Base-by-base conservation (phyloP, 2,329 filamentous ascomycete species). In the Cladophialophora carrionii region DNA sequence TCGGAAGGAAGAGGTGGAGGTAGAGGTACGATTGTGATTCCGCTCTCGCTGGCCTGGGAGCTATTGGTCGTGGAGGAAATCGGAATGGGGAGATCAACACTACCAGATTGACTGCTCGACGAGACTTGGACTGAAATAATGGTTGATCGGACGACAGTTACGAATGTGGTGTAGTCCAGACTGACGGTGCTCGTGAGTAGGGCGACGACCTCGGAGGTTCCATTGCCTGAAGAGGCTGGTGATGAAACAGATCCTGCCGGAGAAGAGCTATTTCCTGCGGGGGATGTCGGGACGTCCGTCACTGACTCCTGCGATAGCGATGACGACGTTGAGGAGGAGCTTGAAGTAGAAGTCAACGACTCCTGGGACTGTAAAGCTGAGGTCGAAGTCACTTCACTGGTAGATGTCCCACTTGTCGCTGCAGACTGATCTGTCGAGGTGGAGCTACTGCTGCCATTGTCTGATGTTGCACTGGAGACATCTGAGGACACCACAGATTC, bases 131-230 rank as follows among this genome's bases (percentile, higher is more conserved):
- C 43, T n/a, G 57, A 54, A 14, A 53, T 55, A 34, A 64, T 60
- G 4, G 62, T 64, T 7, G 62, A 59, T 10, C 51, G 34, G 4
- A 64, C 31, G 31, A 64, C 62, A n/a, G 62, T 64, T 8, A 60
- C 29, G 49, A 64, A 64, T 20, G 62, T 64, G 9, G 56, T 55
- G 14, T 51, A 59, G 17, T 37, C 43, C n/a, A 46, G 49, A 34
- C 43, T 34, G 29, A 64, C 26, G 1, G 56, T 64, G 37, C 49
- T 64, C 20, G 49, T 56, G 51, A 64, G 59, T 34, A 48, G 49
- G 17, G 62, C 41, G 14, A 55, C 14, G 6, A 54, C 37, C 8
- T 60, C 62, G 12, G 62, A 32, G 20, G 46, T 60, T 10, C 9
- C 31, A 34, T 58, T 58, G 5, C 12, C 14, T 20, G 48, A 52